phyloP scores from a whole-genome alignment of 129 eudicot species.

The Helichrysum umbraculigerum region DNA sequence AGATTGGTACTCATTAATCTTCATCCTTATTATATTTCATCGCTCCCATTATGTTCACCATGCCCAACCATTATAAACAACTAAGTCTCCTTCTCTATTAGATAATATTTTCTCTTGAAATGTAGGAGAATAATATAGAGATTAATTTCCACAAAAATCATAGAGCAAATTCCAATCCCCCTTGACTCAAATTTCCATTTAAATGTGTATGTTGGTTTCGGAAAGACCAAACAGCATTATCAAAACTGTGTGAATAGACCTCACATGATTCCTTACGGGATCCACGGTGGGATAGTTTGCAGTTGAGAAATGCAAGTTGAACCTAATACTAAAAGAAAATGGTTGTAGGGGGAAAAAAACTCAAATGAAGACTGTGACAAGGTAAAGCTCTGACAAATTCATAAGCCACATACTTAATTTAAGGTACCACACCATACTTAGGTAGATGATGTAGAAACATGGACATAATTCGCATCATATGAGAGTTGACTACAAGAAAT shows the following conservation, averaged over 20 bases:
- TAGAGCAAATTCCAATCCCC: neutral
- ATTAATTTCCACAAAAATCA: constrained; percentile 3
- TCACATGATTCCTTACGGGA: neutral
- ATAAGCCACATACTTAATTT: neutral
- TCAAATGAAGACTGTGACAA: neutral
- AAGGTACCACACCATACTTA: neutral
- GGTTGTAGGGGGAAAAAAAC: neutral
- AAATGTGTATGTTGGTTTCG: constrained; percentile 4
- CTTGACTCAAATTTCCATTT: neutral
- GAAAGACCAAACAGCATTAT: constrained; percentile 1
- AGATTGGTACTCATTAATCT: no score
- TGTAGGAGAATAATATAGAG: neutral
- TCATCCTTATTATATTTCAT: no score
- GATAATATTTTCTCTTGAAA: constrained; percentile 4
- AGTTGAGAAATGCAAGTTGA: neutral
- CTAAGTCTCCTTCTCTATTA: neutral
- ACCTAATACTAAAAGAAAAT: neutral
- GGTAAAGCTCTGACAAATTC: neutral
- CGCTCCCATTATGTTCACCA: neutral
- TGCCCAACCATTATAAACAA: constrained; percentile 8
- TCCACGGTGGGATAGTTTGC: neutral
- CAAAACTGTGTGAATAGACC: constrained; percentile 7
- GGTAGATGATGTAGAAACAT: constrained; percentile 9
- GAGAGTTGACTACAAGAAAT: neutral
- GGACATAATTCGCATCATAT: neutral